These are phyloP conservation scores for Hypoxylon rickii DNA, from an alignment of 495 filamentous ascomycete species.

Conservation along the genomic window DNA sequence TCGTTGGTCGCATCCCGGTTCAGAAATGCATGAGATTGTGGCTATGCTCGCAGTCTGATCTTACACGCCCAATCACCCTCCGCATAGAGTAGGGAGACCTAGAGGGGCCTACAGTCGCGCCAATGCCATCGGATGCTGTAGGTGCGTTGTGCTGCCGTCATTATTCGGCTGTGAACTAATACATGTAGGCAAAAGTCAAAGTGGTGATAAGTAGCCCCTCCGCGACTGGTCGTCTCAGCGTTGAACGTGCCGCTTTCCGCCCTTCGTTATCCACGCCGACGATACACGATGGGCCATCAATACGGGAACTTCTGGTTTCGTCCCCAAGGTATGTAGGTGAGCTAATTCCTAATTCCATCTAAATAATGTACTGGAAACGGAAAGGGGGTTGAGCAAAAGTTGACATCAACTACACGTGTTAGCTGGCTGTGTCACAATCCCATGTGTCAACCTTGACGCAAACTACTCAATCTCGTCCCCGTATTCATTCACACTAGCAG, in stretches of 20 bases:
- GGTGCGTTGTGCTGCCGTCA: conserved; percentile 1
- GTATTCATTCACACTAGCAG: conserved; percentile 5
- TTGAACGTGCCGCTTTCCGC: not conserved
- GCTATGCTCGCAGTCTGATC: conserved; percentile 35
- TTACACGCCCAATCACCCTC: conserved; percentile 29
- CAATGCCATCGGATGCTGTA: conserved; percentile 20
- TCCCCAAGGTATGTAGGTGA: no score
- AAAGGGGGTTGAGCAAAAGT: not conserved
- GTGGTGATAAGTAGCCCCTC: conserved; percentile 4
- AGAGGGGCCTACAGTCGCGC: conserved; percentile 11
- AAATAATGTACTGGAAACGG: not conserved
- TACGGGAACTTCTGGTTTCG: no score
- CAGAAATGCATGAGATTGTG: conserved; percentile 35
- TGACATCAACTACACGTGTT: conserved; percentile 5
- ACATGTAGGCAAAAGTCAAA: conserved; percentile 19
- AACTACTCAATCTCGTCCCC: not conserved
- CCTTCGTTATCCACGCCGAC: no score
- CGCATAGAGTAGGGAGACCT: conserved; percentile 4
- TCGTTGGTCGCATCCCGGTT: conserved; percentile 21
- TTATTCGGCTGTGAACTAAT: conserved; percentile 13
- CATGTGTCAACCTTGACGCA: not conserved
- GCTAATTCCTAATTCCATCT: not conserved
- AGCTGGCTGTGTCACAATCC: not conserved
- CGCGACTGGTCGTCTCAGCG: conserved; percentile 1
- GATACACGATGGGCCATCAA: no score